A percentile compares a stretch with the other conserved stretches of the same genome.
Conservation (phyloP, 371 early-diverging fungal genomes). For the Apophysomyces sp. region DNA sequence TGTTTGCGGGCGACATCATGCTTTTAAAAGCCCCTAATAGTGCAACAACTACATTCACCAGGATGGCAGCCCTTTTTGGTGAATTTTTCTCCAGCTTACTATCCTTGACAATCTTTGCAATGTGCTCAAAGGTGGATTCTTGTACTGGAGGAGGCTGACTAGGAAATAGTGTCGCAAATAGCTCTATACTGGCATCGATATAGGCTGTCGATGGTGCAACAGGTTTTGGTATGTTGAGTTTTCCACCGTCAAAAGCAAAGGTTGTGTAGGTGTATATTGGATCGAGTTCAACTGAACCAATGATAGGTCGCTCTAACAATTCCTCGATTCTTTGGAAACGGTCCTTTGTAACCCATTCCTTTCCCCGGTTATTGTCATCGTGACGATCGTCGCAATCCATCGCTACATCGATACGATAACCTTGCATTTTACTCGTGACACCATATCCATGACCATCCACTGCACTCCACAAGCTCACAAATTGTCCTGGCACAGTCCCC, state of each 20-base stretch:
- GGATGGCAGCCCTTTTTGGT: slow-evolving; percentile 73
- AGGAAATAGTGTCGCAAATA: slow-evolving; percentile 75
- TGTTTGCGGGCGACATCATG: slow-evolving; percentile 40
- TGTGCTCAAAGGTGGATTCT: slow-evolving; percentile 73
- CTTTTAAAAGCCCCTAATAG: slow-evolving; percentile 69
- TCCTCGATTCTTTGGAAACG: slow-evolving; percentile 57
- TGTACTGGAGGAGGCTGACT: slow-evolving; percentile 67
- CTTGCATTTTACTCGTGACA: slow-evolving; percentile 62
- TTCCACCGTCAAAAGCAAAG: slow-evolving; percentile 14
- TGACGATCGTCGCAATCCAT: slow-evolving; percentile 32
- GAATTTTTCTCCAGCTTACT: slow-evolving; percentile 69
- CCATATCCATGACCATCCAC: slow-evolving; percentile 65
- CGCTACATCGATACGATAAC: slow-evolving; percentile 51
- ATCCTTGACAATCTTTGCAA: slow-evolving; percentile 67
- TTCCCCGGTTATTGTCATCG: slow-evolving; percentile 36
- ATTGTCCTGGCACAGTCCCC: slow-evolving; percentile 56
- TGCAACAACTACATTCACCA: slow-evolving; percentile 77
- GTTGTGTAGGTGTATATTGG: slow-evolving; percentile 57
- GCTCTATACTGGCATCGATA: slow-evolving; percentile 50
- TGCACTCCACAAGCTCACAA: slow-evolving; percentile 56
- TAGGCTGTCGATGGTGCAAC: slow-evolving; percentile 41
- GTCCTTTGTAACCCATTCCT: slow-evolving; percentile 60
- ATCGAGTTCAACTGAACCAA: slow-evolving; percentile 64
- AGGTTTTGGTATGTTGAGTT: slow-evolving; percentile 27
- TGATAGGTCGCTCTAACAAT: slow-evolving; percentile 57